Evolutionary conservation across 2,329 filamentous ascomycete species (phyloP).

Genomic region (Fusarium sp.): DNA sequence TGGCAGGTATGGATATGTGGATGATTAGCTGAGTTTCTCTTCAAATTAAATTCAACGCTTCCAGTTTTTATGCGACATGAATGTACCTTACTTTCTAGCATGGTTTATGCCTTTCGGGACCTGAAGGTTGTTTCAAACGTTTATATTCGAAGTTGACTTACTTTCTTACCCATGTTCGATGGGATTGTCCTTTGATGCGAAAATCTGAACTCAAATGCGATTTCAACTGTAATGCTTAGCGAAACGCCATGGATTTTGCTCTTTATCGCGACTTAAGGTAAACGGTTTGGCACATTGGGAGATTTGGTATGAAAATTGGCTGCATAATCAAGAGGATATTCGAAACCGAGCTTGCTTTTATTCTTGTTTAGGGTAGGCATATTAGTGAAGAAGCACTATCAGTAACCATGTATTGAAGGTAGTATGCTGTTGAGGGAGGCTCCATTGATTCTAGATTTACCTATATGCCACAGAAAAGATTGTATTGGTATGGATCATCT

Average conservation of each 20-base stretch:
- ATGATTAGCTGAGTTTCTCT: background rate
- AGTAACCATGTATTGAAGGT: background rate
- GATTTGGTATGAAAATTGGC: background rate
- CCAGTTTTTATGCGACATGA: background rate
- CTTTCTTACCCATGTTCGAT: background rate
- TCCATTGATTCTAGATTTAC: background rate
- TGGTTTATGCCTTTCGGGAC: background rate
- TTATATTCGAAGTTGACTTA: background rate
- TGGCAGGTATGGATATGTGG: background rate
- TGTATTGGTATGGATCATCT: background rate
- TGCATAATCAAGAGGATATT: background rate
- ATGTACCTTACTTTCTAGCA: background rate
- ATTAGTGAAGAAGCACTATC: background rate
- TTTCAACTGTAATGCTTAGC: background rate
- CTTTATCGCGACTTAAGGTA: background rate
- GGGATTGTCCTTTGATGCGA: background rate
- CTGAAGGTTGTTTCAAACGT: background rate
- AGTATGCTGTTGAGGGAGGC: background rate
- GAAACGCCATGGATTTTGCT: background rate
- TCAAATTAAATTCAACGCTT: background rate
- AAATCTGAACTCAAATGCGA: background rate
- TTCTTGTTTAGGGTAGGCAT: background rate
- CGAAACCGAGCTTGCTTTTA: too few species aligned
- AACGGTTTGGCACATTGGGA: too few species aligned
- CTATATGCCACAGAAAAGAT: background rate